A percentile compares a stretch with the other conserved stretches of the same genome.
These are phyloP conservation scores for Kodamaea kaohsiungensis DNA, from an alignment of 805 yeast genomes.

Conservation along the genomic window DNA sequence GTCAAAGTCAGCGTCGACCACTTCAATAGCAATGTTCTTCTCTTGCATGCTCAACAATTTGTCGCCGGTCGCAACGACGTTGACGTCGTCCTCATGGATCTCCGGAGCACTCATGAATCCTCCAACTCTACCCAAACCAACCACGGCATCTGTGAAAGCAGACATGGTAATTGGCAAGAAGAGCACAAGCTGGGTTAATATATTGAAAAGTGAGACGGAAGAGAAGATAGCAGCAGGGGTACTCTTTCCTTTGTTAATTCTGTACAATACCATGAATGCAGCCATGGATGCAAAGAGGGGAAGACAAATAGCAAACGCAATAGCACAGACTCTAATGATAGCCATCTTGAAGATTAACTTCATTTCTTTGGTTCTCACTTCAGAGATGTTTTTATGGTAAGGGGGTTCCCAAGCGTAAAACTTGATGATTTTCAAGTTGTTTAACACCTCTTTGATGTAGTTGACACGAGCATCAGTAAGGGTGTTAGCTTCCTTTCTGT, in stretches of 20 bases:
- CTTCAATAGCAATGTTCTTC: slow-evolving; percentile 44
- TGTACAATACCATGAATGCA: slow-evolving; percentile 42
- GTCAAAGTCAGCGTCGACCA: slow-evolving; percentile 56
- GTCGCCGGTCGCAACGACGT: slow-evolving; percentile 28
- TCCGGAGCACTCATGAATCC: slow-evolving; percentile 50
- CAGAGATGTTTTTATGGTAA: slow-evolving; percentile 56
- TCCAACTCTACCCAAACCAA: slow-evolving; percentile 61
- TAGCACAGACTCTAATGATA: slow-evolving; percentile 57
- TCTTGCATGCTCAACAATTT: slow-evolving; percentile 24
- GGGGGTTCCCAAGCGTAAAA: slow-evolving; percentile 92
- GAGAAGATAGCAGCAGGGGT: slow-evolving; percentile 68
- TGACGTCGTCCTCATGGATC: slow-evolving; percentile 23
- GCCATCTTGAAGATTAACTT: slow-evolving; percentile 60
- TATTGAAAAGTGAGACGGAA: slow-evolving; percentile 67
- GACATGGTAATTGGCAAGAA: slow-evolving; percentile 72
- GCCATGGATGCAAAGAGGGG: slow-evolving; percentile 75
- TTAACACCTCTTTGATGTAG: slow-evolving; percentile 74
- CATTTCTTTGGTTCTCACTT: slow-evolving; percentile 64
- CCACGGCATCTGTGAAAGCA: slow-evolving; percentile 64
- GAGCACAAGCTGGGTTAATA: slow-evolving; percentile 60
- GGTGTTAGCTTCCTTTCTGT: slow-evolving; percentile 48
- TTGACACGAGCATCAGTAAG: slow-evolving; percentile 78
- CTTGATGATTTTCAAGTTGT: slow-evolving; percentile 78
- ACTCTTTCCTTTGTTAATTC: slow-evolving; percentile 28
- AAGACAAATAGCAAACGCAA: slow-evolving; percentile 65